Percentiles rank a stretch among this genome's conserved stretches.
phyloP scores from a whole-genome alignment of 2,329 filamentous ascomycete genomes.

The Epichloe aotearoae region DNA sequence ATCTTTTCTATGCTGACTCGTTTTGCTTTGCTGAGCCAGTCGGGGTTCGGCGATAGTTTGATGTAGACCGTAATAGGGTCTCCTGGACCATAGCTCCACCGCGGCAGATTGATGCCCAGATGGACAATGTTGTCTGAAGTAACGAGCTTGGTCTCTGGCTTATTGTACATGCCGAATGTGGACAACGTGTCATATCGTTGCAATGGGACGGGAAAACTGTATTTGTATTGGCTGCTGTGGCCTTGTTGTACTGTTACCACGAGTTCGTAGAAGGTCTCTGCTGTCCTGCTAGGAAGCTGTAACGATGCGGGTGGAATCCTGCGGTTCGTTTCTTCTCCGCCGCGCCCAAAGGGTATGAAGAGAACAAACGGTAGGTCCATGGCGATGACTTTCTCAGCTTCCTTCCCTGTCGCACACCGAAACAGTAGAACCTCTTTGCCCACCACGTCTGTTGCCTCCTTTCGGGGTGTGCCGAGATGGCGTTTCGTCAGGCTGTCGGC shows the following conservation, averaged over 20 bases:
- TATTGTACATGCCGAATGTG: slow-evolving; percentile 99
- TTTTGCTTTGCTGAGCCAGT: slow-evolving; percentile 82
- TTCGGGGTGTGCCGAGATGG: slow-evolving; percentile 76
- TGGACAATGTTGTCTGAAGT: slow-evolving; percentile 86
- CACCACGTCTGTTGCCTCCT: slow-evolving; percentile 84
- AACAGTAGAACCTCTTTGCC: slow-evolving; percentile 93
- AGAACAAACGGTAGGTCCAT: slow-evolving; percentile 98
- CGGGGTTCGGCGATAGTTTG: slow-evolving; percentile 80
- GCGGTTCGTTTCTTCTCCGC: slow-evolving; percentile 78
- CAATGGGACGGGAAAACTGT: slow-evolving; percentile 80
- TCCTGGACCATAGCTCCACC: slow-evolving; percentile 91
- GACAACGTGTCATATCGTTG: slow-evolving; percentile 91
- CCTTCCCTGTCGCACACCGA: slow-evolving; percentile 68
- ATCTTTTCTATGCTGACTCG: slow-evolving; percentile 91
- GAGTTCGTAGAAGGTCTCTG: slow-evolving; percentile 93
- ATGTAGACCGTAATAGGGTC: slow-evolving; percentile 96
- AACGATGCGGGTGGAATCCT: slow-evolving; percentile 86
- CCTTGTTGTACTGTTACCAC: slow-evolving; percentile 94
- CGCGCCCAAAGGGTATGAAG: slow-evolving; percentile 89
- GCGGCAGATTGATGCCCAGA: slow-evolving; percentile 78
- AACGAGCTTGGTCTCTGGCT: slow-evolving; percentile 74
- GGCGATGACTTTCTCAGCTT: slow-evolving; percentile 76
- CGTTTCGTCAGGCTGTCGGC: slow-evolving; percentile 91
- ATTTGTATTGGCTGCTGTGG: slow-evolving; percentile 74
- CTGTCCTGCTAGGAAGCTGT: slow-evolving; percentile 82